phyloP scores from a whole-genome alignment of 2,329 filamentous ascomycete species.

The Taxawa tesnikishii region DNA sequence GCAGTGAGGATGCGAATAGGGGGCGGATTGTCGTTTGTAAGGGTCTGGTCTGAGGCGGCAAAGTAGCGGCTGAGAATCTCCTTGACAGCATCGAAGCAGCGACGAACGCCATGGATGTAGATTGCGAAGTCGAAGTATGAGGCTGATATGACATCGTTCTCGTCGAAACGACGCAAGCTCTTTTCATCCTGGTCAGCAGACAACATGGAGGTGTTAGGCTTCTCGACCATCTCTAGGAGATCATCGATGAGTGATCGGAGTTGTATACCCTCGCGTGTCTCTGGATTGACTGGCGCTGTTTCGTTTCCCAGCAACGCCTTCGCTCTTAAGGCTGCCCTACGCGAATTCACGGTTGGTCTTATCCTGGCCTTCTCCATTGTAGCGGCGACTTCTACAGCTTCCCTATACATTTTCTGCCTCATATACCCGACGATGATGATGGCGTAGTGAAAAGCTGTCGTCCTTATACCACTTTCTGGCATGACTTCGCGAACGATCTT shows the following conservation, averaged over 20 bases:
- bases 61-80: conserved; percentile 45
- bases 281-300: conserved; percentile 26
- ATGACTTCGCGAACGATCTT: conserved; percentile 40
- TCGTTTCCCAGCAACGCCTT: conserved; percentile 18
- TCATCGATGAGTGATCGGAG: conserved; percentile 25
- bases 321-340: conserved; percentile 27
- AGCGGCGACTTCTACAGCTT: conserved; percentile 37
- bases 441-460: conserved; percentile 39
- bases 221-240: conserved; percentile 10
- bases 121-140: conserved; percentile 34
- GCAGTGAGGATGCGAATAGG: conserved; percentile 47
- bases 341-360: conserved; percentile 27
- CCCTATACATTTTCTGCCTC: conserved; percentile 26
- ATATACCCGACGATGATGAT: conserved; percentile 40
- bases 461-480: conserved; percentile 31
- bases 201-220: conserved; percentile 19
- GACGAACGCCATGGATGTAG: conserved; percentile 38
- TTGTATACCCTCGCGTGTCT: conserved; percentile 21
- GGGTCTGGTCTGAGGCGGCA: conserved; percentile 12
- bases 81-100: conserved; percentile 36
- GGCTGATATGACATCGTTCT: background rate
- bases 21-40: conserved; percentile 24
- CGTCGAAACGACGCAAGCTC: background rate
- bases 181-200: conserved; percentile 16
- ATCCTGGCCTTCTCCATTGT: conserved; percentile 28